Percentiles rank a stretch among this genome's conserved stretches.
These are phyloP conservation scores for Vigna nakashimae DNA, from an alignment of 306 rosid genomes.

Conservation along the genomic window DNA sequence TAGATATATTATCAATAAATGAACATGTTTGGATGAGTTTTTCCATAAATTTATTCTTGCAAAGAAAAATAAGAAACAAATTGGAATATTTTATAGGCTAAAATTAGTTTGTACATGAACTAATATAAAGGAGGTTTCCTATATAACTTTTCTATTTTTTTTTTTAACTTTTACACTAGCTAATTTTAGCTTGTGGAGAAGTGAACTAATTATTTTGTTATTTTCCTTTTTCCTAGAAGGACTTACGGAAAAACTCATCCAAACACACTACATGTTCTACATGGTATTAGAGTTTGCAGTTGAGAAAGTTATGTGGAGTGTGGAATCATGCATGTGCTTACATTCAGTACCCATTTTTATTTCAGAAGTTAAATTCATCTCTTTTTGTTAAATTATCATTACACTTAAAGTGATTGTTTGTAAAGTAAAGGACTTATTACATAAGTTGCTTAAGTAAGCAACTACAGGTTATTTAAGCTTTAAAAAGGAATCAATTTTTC, in stretches of 20 bases:
- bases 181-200: too few species aligned
- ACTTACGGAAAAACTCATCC: too few species aligned
- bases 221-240: too few species aligned
- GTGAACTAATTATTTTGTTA: too few species aligned
- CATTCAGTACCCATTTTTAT: background rate
- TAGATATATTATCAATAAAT: background rate
- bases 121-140: too few species aligned
- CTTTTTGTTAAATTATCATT: background rate
- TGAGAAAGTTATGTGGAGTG: background rate
- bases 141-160: too few species aligned
- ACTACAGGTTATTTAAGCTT: background rate
- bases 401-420: background rate
- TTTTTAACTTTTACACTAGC: too few species aligned
- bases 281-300: background rate
- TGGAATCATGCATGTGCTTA: background rate
- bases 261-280: background rate
- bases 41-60: too few species aligned
- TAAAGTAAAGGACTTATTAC: background rate
- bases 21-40: too few species aligned
- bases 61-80: too few species aligned
- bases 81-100: too few species aligned
- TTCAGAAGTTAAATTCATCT: background rate
- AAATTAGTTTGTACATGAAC: too few species aligned
- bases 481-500: background rate
- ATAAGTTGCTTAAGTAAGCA: background rate